A percentile compares a stretch with the other conserved stretches of the same genome.
phyloP scores from a whole-genome alignment of 352 stramenopile species.

The Pythium sukuiense region DNA sequence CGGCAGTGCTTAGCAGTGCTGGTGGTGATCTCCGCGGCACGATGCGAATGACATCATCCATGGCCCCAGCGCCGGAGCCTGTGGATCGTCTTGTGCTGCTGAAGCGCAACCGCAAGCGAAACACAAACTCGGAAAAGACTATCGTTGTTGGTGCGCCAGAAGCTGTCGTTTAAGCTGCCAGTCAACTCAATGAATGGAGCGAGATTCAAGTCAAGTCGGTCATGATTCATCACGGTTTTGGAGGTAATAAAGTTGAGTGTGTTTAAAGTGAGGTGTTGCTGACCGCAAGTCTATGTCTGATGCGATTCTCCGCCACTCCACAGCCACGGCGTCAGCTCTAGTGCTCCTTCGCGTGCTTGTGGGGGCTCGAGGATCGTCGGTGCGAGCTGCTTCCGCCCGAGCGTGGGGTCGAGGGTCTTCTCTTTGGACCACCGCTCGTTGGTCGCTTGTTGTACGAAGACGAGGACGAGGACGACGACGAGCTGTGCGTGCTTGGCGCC shows the following conservation, averaged over 20 bases:
- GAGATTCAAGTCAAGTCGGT: neutral
- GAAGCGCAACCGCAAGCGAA: conserved; percentile 76
- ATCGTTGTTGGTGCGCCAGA: conserved; percentile 86
- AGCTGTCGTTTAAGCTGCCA: conserved; percentile 62
- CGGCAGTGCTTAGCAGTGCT: conserved; percentile 18
- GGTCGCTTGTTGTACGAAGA: conserved; percentile 22
- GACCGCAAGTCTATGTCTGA: conserved; percentile 6
- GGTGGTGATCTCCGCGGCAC: conserved; percentile 45
- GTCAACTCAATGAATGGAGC: neutral
- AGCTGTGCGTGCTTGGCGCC: neutral
- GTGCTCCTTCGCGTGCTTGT: conserved; percentile 10
- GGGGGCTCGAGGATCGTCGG: conserved; percentile 8
- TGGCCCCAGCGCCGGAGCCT: conserved; percentile 43
- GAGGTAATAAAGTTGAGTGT: conserved; percentile 12
- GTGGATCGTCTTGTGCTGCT: conserved; percentile 76
- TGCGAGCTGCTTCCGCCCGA: conserved; percentile 7
- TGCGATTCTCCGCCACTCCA: neutral
- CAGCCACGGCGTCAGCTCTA: neutral
- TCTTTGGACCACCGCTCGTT: conserved; percentile 17
- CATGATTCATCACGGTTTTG: neutral
- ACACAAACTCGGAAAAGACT: conserved; percentile 76
- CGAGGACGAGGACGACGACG: conserved; percentile 9
- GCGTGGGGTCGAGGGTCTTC: conserved; percentile 18
- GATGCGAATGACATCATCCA: conserved; percentile 50
- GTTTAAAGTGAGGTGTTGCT: conserved; percentile 1